These are phyloP conservation scores for Talaromyces ruber DNA, from an alignment of 495 filamentous ascomycete species.

Conservation along the genomic window DNA sequence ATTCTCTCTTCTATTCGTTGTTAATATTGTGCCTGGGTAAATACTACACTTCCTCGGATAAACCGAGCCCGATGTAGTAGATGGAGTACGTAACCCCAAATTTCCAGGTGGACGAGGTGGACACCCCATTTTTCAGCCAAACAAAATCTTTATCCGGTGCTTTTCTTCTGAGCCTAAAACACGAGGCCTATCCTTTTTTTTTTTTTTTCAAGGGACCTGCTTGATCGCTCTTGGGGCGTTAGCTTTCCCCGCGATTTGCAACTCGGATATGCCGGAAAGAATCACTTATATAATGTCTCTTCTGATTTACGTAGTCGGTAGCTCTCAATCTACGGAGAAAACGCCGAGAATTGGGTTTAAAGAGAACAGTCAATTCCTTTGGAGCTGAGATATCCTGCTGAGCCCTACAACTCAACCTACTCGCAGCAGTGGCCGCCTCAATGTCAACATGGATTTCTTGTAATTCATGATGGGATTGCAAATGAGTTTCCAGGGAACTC, in stretches of 20 bases:
- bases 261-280: not conserved
- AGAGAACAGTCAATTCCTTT: not conserved
- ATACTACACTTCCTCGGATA: not conserved
- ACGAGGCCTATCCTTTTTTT: too few species aligned
- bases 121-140: not conserved
- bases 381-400: not conserved
- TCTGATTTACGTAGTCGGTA: not conserved
- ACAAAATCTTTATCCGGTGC: not conserved
- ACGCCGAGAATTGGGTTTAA: not conserved
- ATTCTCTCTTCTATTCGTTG: not conserved
- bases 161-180: too few species aligned
- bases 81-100: not conserved
- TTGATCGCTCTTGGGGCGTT: not conserved
- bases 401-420: not conserved
- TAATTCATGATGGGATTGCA: not conserved
- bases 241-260: not conserved
- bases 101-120: not conserved
- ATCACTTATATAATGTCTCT: too few species aligned
- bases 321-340: not conserved
- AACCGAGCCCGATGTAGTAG: not conserved
- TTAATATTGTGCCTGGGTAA: not conserved
- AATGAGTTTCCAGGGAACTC: not conserved
- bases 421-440: not conserved
- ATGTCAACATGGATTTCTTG: not conserved
- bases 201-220: not conserved